Base-by-base conservation (phyloP, 2,329 filamentous ascomycete genomes). In the Alternaria consortialis region DNA sequence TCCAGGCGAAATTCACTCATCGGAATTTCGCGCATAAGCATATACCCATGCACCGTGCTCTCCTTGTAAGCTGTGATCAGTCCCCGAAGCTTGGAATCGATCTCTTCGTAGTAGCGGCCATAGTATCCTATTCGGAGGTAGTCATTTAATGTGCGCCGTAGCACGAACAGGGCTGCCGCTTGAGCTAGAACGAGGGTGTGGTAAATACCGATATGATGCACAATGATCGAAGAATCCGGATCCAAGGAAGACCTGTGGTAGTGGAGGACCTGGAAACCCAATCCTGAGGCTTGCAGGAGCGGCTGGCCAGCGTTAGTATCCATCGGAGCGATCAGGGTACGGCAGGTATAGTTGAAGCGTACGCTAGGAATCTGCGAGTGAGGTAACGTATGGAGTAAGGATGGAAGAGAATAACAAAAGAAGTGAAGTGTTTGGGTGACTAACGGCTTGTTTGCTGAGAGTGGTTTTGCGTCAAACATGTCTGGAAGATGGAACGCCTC, bases 1-100 rank as follows among this genome's bases (percentile, higher is more conserved):
- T n/a, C 15, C 32, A 62, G 29, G 6, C 23, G 25, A 37, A 62
- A 53, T n/a, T 53, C 27, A 40, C 32, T 53, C 13, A 59, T 37
- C 17, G 29, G 27, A n/a, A 27, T 9, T 17, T 46, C 50, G 15
- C 37, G 27, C 36, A 13, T 47, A 15, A 7, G 8, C 29, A 31
- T 36, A 8, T 32, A 37, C 15, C 42, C 36, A 36, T 46, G n/a
- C 29, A 5, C 7, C 13, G 17, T 11, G 15, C 13, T 17, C 7
- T 50, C 13, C 29, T 37, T 36, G 23, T 40, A 60, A 9, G 17
- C 29, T 8, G 47, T 56, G 17, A 60, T 56, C 40, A 55, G 20
- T 7, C 56, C 51, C 12, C 27, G 23, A 7, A 9, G n/a, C 4
- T 27, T 20, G 13, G 40, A 17, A 37, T 48, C 11, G 29, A 60